Percentiles rank a stretch among this genome's conserved stretches.
These are phyloP conservation scores for Aureobasidium mangrovei DNA, from an alignment of 2,329 filamentous ascomycete genomes.

Conservation along the genomic window DNA sequence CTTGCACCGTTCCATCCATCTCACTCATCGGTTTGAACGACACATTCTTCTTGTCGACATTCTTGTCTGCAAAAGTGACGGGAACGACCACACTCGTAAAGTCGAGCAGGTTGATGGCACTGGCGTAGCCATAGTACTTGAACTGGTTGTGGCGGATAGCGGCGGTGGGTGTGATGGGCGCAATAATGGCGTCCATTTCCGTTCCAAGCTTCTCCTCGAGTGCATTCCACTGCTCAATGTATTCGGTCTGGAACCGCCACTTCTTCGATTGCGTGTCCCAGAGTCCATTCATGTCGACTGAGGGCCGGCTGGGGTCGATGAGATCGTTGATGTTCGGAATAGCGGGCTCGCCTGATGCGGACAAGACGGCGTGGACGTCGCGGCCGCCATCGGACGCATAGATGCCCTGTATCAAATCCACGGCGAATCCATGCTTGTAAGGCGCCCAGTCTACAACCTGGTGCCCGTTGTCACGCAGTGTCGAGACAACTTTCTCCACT, in stretches of 20 bases:
- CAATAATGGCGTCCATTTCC: slow-evolving; percentile 31
- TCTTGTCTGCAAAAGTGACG: slow-evolving; percentile 27
- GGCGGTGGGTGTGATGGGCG: slow-evolving; percentile 30
- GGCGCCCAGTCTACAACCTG: slow-evolving; percentile 40
- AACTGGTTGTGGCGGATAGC: slow-evolving; percentile 26
- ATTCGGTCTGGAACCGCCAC: slow-evolving; percentile 12
- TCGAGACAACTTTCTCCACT: slow-evolving; percentile 19
- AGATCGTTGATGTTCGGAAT: slow-evolving; percentile 27
- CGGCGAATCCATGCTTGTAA: slow-evolving; percentile 42
- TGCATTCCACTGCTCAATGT: slow-evolving; percentile 28
- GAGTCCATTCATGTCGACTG: neutral
- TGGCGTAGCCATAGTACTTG: slow-evolving; percentile 23
- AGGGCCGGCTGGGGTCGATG: neutral
- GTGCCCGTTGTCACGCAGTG: slow-evolving; percentile 13
- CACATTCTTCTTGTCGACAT: slow-evolving; percentile 22
- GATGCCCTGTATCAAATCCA: slow-evolving; percentile 38
- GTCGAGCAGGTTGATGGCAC: slow-evolving; percentile 9
- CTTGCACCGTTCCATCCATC: slow-evolving; percentile 19
- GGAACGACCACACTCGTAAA: slow-evolving; percentile 26
- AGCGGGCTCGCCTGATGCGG: slow-evolving; percentile 33
- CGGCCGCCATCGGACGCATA: slow-evolving; percentile 55
- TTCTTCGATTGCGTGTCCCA: slow-evolving; percentile 5
- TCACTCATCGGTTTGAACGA: slow-evolving; percentile 24
- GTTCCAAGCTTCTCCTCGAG: slow-evolving; percentile 25
- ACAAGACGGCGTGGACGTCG: slow-evolving; percentile 44